Evolutionary conservation across 176 grass and related monocot species (phyloP).

Genomic region (Musa schizocarpa): DNA sequence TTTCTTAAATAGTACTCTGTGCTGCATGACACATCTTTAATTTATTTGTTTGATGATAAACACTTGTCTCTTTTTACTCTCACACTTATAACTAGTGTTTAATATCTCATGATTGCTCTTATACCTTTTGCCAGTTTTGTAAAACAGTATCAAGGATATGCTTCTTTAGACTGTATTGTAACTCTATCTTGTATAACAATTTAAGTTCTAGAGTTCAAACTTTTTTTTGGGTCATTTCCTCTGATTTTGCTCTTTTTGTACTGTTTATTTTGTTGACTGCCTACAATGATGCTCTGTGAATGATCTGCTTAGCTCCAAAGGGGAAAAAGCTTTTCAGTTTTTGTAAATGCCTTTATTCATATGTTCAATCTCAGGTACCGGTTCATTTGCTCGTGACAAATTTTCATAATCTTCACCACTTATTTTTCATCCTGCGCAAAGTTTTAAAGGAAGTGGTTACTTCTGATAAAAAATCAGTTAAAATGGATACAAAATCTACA

Average conservation of each 20-base stretch:
- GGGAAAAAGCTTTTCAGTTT: conserved; percentile 6
- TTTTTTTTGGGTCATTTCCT: neutral
- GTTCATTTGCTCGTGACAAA: conserved; percentile 36
- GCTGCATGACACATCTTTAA: no score
- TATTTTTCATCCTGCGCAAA: conserved; percentile 72
- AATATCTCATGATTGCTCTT: no score
- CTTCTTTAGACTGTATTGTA: no score
- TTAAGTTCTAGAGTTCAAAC: no score
- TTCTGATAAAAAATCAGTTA: conserved; percentile 33
- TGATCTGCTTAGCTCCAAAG: neutral
- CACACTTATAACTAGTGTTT: no score
- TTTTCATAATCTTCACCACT: conserved; percentile 74
- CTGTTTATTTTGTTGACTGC: neutral
- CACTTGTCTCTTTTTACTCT: no score
- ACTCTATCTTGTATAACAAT: no score
- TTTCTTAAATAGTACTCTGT: no score
- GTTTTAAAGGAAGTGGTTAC: conserved; percentile 70
- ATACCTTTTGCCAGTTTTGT: no score
- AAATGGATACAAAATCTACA: conserved; percentile 21
- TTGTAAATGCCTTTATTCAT: conserved; percentile 10
- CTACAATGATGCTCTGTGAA: neutral
- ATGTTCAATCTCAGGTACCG: conserved; percentile 44
- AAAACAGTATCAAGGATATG: no score
- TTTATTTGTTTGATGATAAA: no score
- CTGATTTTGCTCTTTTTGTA: neutral